Evolutionary conservation across 2,329 filamentous ascomycete genomes (phyloP).

Genomic region (Alternaria gansuensis): DNA sequence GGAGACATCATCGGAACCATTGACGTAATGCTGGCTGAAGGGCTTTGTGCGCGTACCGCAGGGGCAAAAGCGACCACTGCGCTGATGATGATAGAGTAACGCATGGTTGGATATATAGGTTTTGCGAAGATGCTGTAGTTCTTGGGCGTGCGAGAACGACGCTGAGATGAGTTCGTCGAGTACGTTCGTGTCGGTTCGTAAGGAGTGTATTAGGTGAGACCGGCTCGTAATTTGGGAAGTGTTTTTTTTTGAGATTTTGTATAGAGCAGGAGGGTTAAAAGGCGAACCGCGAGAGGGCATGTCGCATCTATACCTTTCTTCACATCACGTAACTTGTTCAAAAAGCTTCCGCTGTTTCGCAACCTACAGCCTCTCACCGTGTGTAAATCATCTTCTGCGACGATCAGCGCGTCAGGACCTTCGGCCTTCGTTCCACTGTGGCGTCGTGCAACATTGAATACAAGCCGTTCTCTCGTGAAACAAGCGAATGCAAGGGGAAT

Average conservation of each 20-base stretch:
- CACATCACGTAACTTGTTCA: conserved; percentile 4
- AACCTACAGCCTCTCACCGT: neutral
- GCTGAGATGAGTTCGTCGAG: neutral
- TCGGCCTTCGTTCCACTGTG: conserved; percentile 9
- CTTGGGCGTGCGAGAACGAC: neutral
- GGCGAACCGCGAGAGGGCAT: neutral
- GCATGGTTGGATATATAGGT: conserved; percentile 8
- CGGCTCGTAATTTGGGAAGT: conserved; percentile 21
- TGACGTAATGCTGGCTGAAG: conserved; percentile 15
- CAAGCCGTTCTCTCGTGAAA: conserved; percentile 6
- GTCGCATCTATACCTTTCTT: conserved; percentile 2
- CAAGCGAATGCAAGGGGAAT: conserved; percentile 3
- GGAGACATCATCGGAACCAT: conserved; percentile 23
- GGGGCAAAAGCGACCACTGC: conserved; percentile 22
- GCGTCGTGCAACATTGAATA: neutral
- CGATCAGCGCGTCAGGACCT: neutral
- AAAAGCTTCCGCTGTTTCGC: conserved; percentile 6
- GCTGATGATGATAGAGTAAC: conserved; percentile 14
- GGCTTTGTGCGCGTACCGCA: conserved; percentile 18
- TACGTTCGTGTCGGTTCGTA: conserved; percentile 4
- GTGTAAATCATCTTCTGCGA: conserved; percentile 2
- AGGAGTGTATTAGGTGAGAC: conserved; percentile 29
- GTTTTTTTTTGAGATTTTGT: conserved; percentile 13
- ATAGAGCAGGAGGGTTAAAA: conserved; percentile 1
- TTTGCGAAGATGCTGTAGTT: neutral